Evolutionary conservation across 345 rosid species (phyloP).

Genomic region (Citrus sinensis): DVS_A1.0 CM039166.1:19925501-19926000

Average conservation of each 20-base stretch:
- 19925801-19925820: neutral
- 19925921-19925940: neutral
- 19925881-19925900: neutral
- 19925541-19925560: slow-evolving; percentile 10
- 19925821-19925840: neutral
- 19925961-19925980: neutral
- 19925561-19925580: neutral
- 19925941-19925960: neutral
- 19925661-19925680: slow-evolving; percentile 71
- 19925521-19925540: slow-evolving; percentile 68
- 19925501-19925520: slow-evolving; percentile 64
- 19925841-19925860: neutral
- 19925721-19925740: neutral
- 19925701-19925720: slow-evolving; percentile 4
- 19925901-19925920: neutral
- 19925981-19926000: neutral
- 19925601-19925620: slow-evolving; percentile 44
- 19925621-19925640: slow-evolving; percentile 73
- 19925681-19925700: slow-evolving; percentile 45
- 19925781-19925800: neutral
- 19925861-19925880: neutral
- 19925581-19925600: slow-evolving; percentile 11
- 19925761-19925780: neutral
- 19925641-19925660: slow-evolving; percentile 86
- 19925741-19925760: neutral